Evolutionary conservation across 805 yeast species (phyloP).

Genomic region (Wickerhamiella spandovensis): DNA sequence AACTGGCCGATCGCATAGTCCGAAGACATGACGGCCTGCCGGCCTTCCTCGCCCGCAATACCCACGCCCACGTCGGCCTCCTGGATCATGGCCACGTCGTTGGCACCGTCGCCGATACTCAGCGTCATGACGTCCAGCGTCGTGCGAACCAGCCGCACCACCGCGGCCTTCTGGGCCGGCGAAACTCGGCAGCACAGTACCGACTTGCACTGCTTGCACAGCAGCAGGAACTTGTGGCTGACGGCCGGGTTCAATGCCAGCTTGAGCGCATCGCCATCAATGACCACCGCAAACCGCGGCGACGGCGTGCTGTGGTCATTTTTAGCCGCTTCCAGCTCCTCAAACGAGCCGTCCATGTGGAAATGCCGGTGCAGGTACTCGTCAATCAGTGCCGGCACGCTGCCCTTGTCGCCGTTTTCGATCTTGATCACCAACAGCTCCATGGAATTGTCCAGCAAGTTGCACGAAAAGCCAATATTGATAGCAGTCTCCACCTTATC

Average conservation of each 20-base stretch:
- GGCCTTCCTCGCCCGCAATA: conserved; percentile 78
- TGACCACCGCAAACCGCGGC: conserved; percentile 45
- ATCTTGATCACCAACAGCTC: conserved; percentile 43
- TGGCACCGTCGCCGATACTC: conserved; percentile 79
- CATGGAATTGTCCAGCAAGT: conserved; percentile 58
- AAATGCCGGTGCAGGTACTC: conserved; percentile 41
- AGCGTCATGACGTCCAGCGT: conserved; percentile 61
- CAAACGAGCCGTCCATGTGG: conserved; percentile 32
- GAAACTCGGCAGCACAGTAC: conserved; percentile 78
- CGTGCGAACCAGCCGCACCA: conserved; percentile 55
- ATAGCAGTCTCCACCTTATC: conserved; percentile 83
- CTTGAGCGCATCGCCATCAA: conserved; percentile 60
- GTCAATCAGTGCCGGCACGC: conserved; percentile 27
- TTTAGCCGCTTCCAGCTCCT: conserved; percentile 38
- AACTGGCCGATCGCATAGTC: conserved; percentile 78
- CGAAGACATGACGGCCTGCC: conserved; percentile 79
- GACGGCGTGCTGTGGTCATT: conserved; percentile 53
- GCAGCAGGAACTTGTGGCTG: conserved; percentile 44
- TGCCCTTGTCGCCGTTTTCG: conserved; percentile 21
- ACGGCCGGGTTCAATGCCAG: conserved; percentile 34
- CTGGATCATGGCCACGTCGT: conserved; percentile 82
- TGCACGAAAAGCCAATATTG: conserved; percentile 75
- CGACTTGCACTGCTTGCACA: conserved; percentile 65
- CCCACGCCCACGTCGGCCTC: conserved; percentile 78
- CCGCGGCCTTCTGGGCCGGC: conserved; percentile 71